phyloP scores from a whole-genome alignment of 83 land plant genomes.

The Larix sibirica region DNA sequence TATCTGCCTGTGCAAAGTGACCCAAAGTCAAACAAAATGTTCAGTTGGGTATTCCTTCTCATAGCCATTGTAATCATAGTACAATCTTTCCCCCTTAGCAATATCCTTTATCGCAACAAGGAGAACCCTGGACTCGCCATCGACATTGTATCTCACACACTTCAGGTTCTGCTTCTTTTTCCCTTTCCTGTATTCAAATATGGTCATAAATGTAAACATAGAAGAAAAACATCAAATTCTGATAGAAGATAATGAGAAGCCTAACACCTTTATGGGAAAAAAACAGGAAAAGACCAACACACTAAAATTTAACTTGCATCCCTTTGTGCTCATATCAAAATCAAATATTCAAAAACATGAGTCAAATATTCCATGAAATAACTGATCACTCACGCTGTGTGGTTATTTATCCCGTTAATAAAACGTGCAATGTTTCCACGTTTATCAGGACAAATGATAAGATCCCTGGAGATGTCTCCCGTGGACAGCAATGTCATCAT shows the following conservation, averaged over 20 bases:
- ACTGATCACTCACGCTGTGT: constrained; percentile 57
- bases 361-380: background rate
- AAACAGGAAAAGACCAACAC: background rate
- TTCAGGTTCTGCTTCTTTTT: constrained; percentile 93
- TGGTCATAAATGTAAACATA: background rate
- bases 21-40: constrained; percentile 62
- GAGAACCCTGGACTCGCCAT: constrained; percentile 86
- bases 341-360: background rate
- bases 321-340: background rate
- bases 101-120: constrained; percentile 87
- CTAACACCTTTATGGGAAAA: background rate
- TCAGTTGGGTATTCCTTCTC: constrained; percentile 94
- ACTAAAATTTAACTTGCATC: background rate
- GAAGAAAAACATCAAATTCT: background rate
- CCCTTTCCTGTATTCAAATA: constrained; percentile 65
- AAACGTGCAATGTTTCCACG: constrained; percentile 92
- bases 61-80: too few relatives aligned
- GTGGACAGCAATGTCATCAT: constrained; percentile 90
- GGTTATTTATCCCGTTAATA: constrained; percentile 95
- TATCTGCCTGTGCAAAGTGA: too few relatives aligned
- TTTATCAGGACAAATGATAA: constrained; percentile 95
- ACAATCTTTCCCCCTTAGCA: constrained; percentile 81
- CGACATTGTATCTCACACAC: constrained; percentile 83
- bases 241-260: background rate
- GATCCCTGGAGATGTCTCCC: constrained; percentile 53